Evolutionary conservation across 148 eudicot genomes (phyloP).

Genomic region (Amaranthus hypochondriacus): DNA sequence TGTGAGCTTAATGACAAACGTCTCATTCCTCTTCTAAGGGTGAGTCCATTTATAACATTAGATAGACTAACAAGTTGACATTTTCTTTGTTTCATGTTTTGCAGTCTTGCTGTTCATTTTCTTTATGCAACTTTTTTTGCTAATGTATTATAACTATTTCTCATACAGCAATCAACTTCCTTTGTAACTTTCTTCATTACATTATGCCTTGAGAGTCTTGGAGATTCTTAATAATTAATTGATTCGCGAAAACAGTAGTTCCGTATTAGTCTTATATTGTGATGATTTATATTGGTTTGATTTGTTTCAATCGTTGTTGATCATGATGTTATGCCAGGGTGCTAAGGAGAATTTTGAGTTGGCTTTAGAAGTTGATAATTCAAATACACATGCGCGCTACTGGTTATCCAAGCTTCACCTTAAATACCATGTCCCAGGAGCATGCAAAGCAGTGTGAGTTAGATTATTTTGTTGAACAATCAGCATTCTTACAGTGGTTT

Average conservation of each 20-base stretch:
- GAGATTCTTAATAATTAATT: too few relatives aligned
- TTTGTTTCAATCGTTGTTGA: background rate
- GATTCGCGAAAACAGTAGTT: background rate
- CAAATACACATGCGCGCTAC: slow-evolving; percentile 83
- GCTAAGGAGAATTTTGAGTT: slow-evolving; percentile 93
- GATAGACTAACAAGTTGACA: background rate
- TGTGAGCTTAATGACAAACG: slow-evolving; percentile 72
- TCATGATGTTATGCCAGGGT: slow-evolving; percentile 35
- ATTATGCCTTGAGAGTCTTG: background rate
- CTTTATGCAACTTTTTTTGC: background rate
- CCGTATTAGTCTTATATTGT: background rate
- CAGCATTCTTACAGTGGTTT: background rate
- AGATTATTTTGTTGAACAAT: slow-evolving; percentile 3
- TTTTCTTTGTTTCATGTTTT: background rate
- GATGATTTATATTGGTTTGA: background rate
- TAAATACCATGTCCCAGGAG: slow-evolving; percentile 89
- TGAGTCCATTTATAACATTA: slow-evolving; percentile 18
- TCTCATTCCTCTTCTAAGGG: slow-evolving; percentile 82
- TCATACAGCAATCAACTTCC: too few relatives aligned
- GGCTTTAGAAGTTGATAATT: slow-evolving; percentile 88
- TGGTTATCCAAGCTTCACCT: slow-evolving; percentile 87
- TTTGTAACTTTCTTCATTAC: background rate
- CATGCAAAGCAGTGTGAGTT: slow-evolving; percentile 75
- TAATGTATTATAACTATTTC: background rate
- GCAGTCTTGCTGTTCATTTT: background rate